Base-by-base conservation (phyloP, 2,329 filamentous ascomycete genomes). In the Colletotrichum orchidophilum region DNA sequence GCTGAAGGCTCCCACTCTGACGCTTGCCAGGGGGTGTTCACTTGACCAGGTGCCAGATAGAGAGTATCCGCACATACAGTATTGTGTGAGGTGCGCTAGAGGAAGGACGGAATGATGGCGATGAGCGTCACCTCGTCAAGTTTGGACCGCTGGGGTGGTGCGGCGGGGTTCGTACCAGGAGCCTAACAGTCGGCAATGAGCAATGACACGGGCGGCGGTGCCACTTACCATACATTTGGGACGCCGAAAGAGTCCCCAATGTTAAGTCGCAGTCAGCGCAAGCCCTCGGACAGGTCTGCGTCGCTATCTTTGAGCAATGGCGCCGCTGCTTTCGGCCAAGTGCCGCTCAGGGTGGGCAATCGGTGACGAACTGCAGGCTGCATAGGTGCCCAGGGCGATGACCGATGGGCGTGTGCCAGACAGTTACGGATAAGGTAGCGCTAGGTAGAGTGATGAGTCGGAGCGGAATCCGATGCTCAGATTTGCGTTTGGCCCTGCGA, bases 401-500 rank as follows among this genome's bases (percentile, higher is more conserved):
- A 11, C 24, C 35, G 35, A 60, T 27, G 33, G n/a, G 46, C 18
- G 9, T 42, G 35, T 21, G 27, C 50, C 13, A 35, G 33, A 50
- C 46, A 11, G 27, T 8, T 9, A 31, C 29, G 27, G 18, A n/a
- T n/a, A n/a, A 21, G 29, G 53, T 27, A n/a, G 29, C 12, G 27
- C 11, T 9, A 21, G 26, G 21, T 7, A 13, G 54, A 35, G n/a
- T 61, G 21, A 55, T 66, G 67, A 60, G 62, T 63, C 53, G 58
- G 42, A 67, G 63, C 64, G 35, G 53, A 69, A 71, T 71, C 53
- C 69, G 69, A 71, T 71, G 52, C 64, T 59, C 69, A 71, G 69
- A 71, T 71, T 63, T 35, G 58, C 64, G 52, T 63, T 68, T 59
- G 33, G n/a, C 33, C 50, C 53, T 27, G 59, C 69, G 64, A 69